A percentile compares a stretch with the other conserved stretches of the same genome.
Evolutionary conservation across 176 grass and related monocot species (phyloP).

Genomic region (Eragrostis curvula): DNA sequence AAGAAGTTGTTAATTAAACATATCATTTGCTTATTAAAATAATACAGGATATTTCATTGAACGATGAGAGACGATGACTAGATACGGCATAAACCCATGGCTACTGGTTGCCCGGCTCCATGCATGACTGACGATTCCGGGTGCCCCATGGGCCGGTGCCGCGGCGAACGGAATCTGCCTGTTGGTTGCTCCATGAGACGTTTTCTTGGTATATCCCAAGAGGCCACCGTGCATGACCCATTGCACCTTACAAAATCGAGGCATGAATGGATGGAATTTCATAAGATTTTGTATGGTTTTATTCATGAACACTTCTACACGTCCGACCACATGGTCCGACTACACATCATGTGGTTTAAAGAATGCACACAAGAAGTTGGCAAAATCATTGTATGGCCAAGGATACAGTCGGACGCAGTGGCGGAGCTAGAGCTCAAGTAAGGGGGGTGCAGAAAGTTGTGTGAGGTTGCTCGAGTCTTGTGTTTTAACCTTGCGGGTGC

Average conservation of each 20-base stretch:
- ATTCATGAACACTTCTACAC: too few species aligned
- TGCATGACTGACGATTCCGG: constrained; percentile 6
- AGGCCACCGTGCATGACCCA: not conserved
- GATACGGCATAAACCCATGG: constrained; percentile 21
- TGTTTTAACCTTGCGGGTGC: too few species aligned
- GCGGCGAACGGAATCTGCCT: constrained; percentile 23
- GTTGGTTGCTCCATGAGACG: constrained; percentile 12
- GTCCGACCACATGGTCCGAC: too few species aligned
- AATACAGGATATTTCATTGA: constrained; percentile 26
- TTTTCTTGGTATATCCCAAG: constrained; percentile 26
- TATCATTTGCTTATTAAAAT: constrained; percentile 32
- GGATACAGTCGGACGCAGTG: too few species aligned
- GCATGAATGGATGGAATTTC: too few species aligned
- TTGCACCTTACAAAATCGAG: not conserved
- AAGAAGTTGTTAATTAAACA: not conserved
- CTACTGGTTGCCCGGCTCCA: not conserved
- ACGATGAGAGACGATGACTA: constrained; percentile 41
- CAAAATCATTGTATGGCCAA: too few species aligned
- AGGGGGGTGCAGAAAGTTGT: too few species aligned
- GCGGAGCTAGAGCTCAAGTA: too few species aligned
- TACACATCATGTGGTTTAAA: too few species aligned
- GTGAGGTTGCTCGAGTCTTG: too few species aligned
- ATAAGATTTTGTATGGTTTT: too few species aligned
- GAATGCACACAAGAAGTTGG: too few species aligned
- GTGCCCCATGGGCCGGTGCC: constrained; percentile 12